Conservation (phyloP, 1,284 basidiomycete species). For the Cutaneotrichosporon sp. region DNA sequence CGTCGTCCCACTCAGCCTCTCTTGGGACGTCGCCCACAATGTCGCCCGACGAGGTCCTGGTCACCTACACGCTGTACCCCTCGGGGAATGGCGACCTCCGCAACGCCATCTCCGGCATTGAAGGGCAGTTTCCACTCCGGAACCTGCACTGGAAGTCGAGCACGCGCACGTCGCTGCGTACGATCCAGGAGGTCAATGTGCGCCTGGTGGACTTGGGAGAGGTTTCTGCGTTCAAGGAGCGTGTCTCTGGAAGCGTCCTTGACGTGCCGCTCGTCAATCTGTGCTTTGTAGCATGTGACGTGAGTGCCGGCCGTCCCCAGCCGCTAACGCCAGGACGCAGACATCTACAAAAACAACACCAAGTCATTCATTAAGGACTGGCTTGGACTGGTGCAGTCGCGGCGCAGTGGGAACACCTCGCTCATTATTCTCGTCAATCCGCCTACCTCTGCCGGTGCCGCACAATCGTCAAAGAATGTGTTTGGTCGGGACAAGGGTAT, state of each 20-base stretch:
- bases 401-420: slow-evolving; percentile 76
- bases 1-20: neutral
- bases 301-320: slow-evolving; percentile 41
- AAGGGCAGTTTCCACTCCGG: slow-evolving; percentile 71
- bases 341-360: slow-evolving; percentile 69
- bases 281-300: slow-evolving; percentile 82
- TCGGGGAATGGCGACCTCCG: slow-evolving; percentile 25
- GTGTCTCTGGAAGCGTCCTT: slow-evolving; percentile 64
- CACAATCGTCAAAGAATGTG: slow-evolving; percentile 56
- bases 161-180: slow-evolving; percentile 64
- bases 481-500: slow-evolving; percentile 53
- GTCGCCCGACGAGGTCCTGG: slow-evolving; percentile 29
- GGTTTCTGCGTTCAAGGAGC: slow-evolving; percentile 40
- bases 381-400: slow-evolving; percentile 63
- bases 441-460: slow-evolving; percentile 20
- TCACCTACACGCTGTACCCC: slow-evolving; percentile 44
- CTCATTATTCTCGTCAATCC: slow-evolving; percentile 73
- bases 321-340: slow-evolving; percentile 61
- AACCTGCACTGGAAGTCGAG: slow-evolving; percentile 84
- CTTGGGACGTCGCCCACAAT: neutral
- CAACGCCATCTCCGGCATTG: slow-evolving; percentile 61
- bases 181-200: slow-evolving; percentile 79
- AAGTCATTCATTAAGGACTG: slow-evolving; percentile 87
- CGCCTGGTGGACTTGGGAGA: slow-evolving; percentile 65
- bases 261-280: slow-evolving; percentile 79